Evolutionary conservation across 176 grass and related monocot genomes (phyloP).

Genomic region (Paspalum notatum): DNA sequence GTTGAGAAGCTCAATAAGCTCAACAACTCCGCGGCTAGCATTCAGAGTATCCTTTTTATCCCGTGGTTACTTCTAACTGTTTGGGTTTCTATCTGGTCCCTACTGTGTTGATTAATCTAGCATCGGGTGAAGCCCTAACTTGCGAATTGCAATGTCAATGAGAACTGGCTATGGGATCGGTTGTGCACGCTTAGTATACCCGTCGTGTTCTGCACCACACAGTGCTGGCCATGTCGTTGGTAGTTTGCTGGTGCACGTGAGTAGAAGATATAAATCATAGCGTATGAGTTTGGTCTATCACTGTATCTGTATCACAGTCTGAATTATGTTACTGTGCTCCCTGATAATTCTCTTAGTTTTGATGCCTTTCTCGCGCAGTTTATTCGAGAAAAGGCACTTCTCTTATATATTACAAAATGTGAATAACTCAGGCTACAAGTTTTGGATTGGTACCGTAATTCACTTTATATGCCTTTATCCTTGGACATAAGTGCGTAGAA

Average conservation of each 20-base stretch:
- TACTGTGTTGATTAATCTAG: slow-evolving; percentile 23
- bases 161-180: not conserved
- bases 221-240: not conserved
- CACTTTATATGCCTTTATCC: not conserved
- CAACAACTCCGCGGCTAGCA: slow-evolving; percentile 86
- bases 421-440: not conserved
- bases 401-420: not conserved
- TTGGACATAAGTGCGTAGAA: not conserved
- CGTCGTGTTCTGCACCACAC: not conserved
- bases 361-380: not conserved
- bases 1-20: slow-evolving; percentile 87
- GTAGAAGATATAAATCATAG: not conserved
- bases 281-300: not conserved
- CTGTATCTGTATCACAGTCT: not conserved
- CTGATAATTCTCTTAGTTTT: not conserved
- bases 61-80: slow-evolving; percentile 2
- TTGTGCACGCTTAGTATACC: not conserved
- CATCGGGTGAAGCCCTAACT: slow-evolving; percentile 11
- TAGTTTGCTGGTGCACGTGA: slow-evolving; percentile 7
- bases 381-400: not conserved
- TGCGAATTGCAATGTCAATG: not conserved
- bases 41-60: slow-evolving; percentile 72
- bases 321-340: not conserved
- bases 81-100: not conserved
- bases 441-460: not conserved